Evolutionary conservation across 2,329 filamentous ascomycete genomes (phyloP).

Genomic region (Cryphonectria radicalis): DNA sequence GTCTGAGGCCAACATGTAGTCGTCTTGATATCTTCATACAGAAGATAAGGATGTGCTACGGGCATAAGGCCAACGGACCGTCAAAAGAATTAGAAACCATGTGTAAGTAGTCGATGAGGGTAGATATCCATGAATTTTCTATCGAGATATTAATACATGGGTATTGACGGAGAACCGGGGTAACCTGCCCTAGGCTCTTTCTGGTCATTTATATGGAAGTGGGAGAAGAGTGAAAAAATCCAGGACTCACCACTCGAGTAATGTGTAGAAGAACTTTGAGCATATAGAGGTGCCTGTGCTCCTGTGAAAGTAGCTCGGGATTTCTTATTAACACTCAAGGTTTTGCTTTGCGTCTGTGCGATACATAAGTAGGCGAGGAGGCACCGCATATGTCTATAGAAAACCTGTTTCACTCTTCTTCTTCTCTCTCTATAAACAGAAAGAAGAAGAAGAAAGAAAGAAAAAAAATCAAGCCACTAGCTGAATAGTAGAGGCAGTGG

Average conservation of each 20-base stretch:
- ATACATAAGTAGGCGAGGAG: neutral
- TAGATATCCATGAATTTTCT: neutral
- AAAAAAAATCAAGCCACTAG: no score
- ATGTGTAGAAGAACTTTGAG: neutral
- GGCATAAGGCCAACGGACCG: neutral
- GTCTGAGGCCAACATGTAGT: constrained; percentile 3
- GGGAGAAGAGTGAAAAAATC: no score
- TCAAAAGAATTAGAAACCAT: neutral
- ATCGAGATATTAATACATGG: neutral
- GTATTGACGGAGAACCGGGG: neutral
- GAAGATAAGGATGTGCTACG: neutral
- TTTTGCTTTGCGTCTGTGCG: neutral
- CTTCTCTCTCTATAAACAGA: no score
- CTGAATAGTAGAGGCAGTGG: no score
- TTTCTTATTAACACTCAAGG: neutral
- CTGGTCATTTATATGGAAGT: neutral
- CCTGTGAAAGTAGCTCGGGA: neutral
- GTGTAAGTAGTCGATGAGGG: neutral
- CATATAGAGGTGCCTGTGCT: neutral
- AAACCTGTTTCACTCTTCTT: no score
- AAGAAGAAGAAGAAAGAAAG: neutral
- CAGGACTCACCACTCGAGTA: neutral
- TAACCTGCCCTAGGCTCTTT: neutral
- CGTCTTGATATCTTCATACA: neutral
- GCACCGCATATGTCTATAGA: no score